Conservation (phyloP, 345 rosid species). For the Hypericum perforatum region DNA sequence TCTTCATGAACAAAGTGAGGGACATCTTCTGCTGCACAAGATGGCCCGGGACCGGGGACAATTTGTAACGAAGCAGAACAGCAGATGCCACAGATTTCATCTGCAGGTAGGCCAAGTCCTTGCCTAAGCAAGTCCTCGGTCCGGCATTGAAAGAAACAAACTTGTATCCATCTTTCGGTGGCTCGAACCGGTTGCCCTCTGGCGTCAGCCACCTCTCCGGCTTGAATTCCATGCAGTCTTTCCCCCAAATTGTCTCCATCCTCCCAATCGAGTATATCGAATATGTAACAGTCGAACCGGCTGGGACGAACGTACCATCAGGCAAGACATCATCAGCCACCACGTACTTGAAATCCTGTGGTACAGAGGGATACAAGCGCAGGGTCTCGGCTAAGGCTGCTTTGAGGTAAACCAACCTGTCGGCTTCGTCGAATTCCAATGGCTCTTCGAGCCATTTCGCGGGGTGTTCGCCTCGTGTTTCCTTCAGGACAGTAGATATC, state of each 20-base stretch:
- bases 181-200: constrained; percentile 44
- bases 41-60: constrained; percentile 63
- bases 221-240: constrained; percentile 67
- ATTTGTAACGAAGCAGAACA: constrained; percentile 65
- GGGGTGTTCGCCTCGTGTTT: constrained; percentile 53
- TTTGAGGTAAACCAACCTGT: constrained; percentile 58
- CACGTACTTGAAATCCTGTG: constrained; percentile 76
- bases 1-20: constrained; percentile 80
- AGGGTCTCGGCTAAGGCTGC: constrained; percentile 85
- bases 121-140: constrained; percentile 86
- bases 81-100: constrained; percentile 90
- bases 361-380: constrained; percentile 86
- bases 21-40: constrained; percentile 93
- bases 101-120: constrained; percentile 82
- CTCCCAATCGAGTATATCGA: constrained; percentile 85
- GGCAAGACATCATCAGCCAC: constrained; percentile 66
- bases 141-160: constrained; percentile 88
- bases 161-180: constrained; percentile 73
- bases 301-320: constrained; percentile 64
- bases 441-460: constrained; percentile 64
- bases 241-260: constrained; percentile 86
- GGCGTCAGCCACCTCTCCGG: constrained; percentile 78
- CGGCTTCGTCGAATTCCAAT: constrained; percentile 70
- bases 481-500: constrained; percentile 43
- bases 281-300: constrained; percentile 77